Base-by-base conservation (phyloP, 306 rosid species). In the Cicer judaicum region DNA sequence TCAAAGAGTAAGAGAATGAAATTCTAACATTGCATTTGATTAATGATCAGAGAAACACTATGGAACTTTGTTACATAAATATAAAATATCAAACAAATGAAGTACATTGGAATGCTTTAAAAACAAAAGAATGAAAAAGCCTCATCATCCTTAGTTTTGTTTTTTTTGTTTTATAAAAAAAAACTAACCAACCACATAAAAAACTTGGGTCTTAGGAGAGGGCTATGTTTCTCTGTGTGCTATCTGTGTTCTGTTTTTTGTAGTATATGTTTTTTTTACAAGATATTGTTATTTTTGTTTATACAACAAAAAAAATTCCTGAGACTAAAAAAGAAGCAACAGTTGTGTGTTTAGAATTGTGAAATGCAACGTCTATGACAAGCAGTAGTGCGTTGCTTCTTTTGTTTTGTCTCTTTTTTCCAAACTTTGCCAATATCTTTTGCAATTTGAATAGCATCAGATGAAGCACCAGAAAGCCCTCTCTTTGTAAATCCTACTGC, bases 401-500 rank as follows among this genome's bases (percentile, higher is more conserved):
- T 84, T 71, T 89, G 94, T 73, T 82, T 91, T 11, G 94, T 90
- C 72, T 91, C 95, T 7, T 78, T 40, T 65, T 84, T 91, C 98
- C 98, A 94, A 59, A 86, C 89, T 2, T 77, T 55, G 42, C 93
- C 90, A 68, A 94, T 88, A 67, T 91, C 98, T 76, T 85, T 85
- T 14, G 96, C 96, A 40, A 94, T 89, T 82, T 75, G 88, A 64
- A 81, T 70, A 63, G 98, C 98, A 76, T 94, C 98, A 68, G 74
- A 83, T 16, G 98, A 90, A 61, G 87, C 91, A 79, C 98, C 98
- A 77, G 90, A 85, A 24, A 94, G 95, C 81, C 98, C 98, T 86
- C 90, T 91, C 92, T 87, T 90, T 70, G 98, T 88, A 74, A 94
- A 88, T 61, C 98, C 98, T 41, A 91, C 98, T 1, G 97, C 96